phyloP scores from a whole-genome alignment of 202 grass and related monocot genomes.

The Hordeum pubiflorum region DNA sequence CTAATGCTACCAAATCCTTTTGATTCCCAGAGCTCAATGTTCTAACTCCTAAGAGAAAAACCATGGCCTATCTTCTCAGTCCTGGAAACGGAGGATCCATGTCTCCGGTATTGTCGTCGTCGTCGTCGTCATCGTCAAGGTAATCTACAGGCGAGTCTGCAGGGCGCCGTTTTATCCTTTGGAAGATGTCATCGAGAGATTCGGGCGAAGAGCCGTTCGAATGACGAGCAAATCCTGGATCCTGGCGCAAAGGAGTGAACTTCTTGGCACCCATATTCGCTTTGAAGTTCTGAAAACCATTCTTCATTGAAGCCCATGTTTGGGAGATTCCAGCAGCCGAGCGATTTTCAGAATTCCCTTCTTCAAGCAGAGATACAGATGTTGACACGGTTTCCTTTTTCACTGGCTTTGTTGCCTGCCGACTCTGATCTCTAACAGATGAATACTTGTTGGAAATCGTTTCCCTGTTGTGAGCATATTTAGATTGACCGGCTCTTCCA shows the following conservation, averaged over 20 bases:
- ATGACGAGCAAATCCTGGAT: constrained; percentile 41
- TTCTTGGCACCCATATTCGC: constrained; percentile 72
- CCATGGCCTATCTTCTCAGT: constrained; percentile 33
- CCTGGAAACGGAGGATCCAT: constrained; percentile 35
- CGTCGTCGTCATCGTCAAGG: constrained; percentile 16
- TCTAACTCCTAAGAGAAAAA: constrained; percentile 39
- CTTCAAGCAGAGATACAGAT: constrained; percentile 71
- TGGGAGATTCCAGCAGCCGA: constrained; percentile 51
- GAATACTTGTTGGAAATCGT: constrained; percentile 69
- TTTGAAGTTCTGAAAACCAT: constrained; percentile 89
- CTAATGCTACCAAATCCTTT: constrained; percentile 36
- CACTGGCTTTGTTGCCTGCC: constrained; percentile 31
- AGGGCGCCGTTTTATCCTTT: constrained; percentile 70
- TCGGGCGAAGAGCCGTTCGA: constrained; percentile 39
- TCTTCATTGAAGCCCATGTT: constrained; percentile 89
- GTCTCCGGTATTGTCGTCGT: constrained; percentile 33
- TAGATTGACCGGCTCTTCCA: constrained; percentile 32
- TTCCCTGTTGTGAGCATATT: constrained; percentile 59
- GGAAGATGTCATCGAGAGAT: constrained; percentile 93
- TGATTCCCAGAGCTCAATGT: constrained; percentile 16
- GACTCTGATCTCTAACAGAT: constrained; percentile 63
- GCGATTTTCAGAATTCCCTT: constrained; percentile 38
- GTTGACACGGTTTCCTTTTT: constrained; percentile 55
- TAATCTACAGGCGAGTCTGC: constrained; percentile 48
- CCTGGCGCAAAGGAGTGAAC: constrained; percentile 73